Base-by-base conservation (phyloP, 1,284 basidiomycete species). In the Ustilago tritici region DNA sequence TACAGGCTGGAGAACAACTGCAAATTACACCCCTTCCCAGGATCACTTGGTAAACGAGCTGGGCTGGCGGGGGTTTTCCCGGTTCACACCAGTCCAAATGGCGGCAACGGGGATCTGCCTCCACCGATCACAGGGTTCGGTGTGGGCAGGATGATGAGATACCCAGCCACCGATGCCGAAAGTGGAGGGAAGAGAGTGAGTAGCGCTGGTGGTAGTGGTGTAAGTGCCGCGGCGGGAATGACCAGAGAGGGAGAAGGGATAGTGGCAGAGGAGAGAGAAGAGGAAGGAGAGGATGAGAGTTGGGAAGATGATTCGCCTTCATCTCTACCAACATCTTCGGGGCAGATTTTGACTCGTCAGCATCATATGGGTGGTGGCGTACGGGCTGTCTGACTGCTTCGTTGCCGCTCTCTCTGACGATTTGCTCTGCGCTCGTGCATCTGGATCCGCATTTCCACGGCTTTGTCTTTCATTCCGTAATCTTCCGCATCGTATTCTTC, bases 1-100 rank as follows among this genome's bases (percentile, higher is more conserved):
- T 78, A 78, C 38, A 60, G 41, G 50, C 34, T 73, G 15, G 76
- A 78, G 10, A 64, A 64, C 61, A 78, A 78, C 31, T 40, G 64
- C 7, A 78, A 78, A 31, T 53, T 78, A 14, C 76, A 68, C 47
- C 76, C 70, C 7, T 78, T 73, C 49, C 76, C 70, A 1, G 70
- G 67, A 0, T 56, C 63, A 17, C 28, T 66, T 9, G 60, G 53
- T 34, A 59, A 50, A 15, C 23, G 49, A 35, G 41, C 38, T 12
- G 41, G 23, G 31, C 8, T n/a, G 49, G 23, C 23, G 23, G 23
- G 23, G 23, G 23, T 3, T 28, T 28, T 28, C 23, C 23, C 23
- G 23, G 23, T 28, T 28, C 23, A 28, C 23, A 28, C 23, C 23
- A 28, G 23, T 28, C 23, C 23, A 28, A 28, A 28, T 28, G 23